Base-by-base conservation (phyloP, 192 early-diverging fungal species). In the Ramicandelaber brevisporus region DNA sequence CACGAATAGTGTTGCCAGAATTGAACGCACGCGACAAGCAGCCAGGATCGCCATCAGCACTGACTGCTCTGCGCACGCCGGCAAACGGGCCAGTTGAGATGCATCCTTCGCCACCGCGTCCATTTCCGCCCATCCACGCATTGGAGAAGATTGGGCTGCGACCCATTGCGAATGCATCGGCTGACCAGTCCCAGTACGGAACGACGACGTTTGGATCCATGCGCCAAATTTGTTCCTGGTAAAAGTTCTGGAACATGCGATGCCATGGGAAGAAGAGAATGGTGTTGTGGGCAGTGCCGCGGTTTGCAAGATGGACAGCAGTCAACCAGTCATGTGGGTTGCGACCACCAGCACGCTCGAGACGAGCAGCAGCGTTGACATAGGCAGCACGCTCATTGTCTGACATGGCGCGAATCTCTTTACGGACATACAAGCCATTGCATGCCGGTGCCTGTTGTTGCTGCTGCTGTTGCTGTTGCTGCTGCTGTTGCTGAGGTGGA, bases 201-300 rank as follows among this genome's bases (percentile, higher is more conserved):
- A 55, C 27, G 19, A 22, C 45, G 38, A 60, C 48, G 6, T 13
- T 20, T 7, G 39, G 21, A 38, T 44, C 30, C 25, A 48, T 39
- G 19, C 16, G 24, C 23, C 45, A 50, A 9, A 37, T 3, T 5
- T 21, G 21, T 13, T 14, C 1, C 29, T 37, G 11, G 26, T 29
- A 37, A 2, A 29, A 26, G 27, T 6, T 10, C 10, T 55, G 14
- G 30, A 49, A 52, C 31, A 48, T 44, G 20, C 57, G 51, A 38
- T 60, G 57, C 30, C 37, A 55, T 9, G 57, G 57, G 33, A 60
- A 40, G 44, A 60, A 55, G 14, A 46, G 16, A 34, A 50, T 43
- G 33, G 38, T 44, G 22, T 37, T 33, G 45, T 60, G 57, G 41
- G 55, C 46, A 2, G 32, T 14, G 13, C 19, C 30, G 26, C 45